Percentiles rank a stretch among this genome's conserved stretches.
Evolutionary conservation across 2,329 filamentous ascomycete species (phyloP).

Genomic region (Leptographium lundbergii): DNA sequence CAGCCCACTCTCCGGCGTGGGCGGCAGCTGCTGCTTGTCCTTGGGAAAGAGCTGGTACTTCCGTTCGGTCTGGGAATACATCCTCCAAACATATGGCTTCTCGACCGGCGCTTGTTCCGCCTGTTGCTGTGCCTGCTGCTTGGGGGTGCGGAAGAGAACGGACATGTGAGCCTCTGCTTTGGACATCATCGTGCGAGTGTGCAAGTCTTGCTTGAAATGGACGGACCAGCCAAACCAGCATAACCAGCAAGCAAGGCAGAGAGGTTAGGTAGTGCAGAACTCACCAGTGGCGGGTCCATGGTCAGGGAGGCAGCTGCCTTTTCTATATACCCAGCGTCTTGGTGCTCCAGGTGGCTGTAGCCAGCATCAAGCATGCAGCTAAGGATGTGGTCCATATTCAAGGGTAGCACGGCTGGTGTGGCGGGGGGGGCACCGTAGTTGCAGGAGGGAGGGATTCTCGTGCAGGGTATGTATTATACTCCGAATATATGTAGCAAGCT

Average conservation of each 20-base stretch:
- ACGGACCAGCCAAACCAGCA: not conserved
- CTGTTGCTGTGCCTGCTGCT: slow-evolving; percentile 13
- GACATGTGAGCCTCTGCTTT: slow-evolving; percentile 9
- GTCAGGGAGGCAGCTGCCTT: slow-evolving; percentile 32
- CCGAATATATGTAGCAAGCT: not conserved
- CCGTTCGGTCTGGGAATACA: slow-evolving; percentile 39
- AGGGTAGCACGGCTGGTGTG: not conserved
- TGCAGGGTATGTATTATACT: not conserved
- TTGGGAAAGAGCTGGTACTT: slow-evolving; percentile 51
- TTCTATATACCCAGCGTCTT: slow-evolving; percentile 35
- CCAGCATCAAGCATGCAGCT: slow-evolving; percentile 41
- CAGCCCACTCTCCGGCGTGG: slow-evolving; percentile 27
- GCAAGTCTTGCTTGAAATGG: not conserved
- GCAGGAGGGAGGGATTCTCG: not conserved
- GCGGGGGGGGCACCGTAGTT: not conserved
- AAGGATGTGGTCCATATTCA: slow-evolving; percentile 48
- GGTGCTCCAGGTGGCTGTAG: slow-evolving; percentile 22
- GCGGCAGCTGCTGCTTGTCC: slow-evolving; percentile 31
- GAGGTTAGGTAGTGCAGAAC: slow-evolving; percentile 23
- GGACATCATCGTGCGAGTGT: not conserved
- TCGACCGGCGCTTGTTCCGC: slow-evolving; percentile 20
- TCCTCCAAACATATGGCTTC: slow-evolving; percentile 44
- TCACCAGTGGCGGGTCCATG: slow-evolving; percentile 2
- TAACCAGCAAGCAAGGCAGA: not conserved
- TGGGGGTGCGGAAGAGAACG: slow-evolving; percentile 6